Percentiles rank a stretch among this genome's conserved stretches.
Conservation (phyloP, 129 eudicot genomes). For the Deinandra increscens region DNA sequence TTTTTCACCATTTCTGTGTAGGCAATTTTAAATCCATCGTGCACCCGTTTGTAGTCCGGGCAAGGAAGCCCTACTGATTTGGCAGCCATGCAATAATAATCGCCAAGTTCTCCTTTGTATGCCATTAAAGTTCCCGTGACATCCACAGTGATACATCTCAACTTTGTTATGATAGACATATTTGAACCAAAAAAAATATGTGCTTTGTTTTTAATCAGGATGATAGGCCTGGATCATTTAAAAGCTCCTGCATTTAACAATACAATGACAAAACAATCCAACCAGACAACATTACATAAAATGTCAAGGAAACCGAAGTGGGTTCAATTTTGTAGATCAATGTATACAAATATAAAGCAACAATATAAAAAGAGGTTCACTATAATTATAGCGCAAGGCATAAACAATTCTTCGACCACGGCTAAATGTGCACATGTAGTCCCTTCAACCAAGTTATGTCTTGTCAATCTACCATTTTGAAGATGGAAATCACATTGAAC, state of each 20-base stretch:
- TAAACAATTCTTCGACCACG: background rate
- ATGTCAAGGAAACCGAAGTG: background rate
- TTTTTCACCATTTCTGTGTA: constrained; percentile 85
- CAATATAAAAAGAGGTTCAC: background rate
- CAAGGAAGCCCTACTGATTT: constrained; percentile 85
- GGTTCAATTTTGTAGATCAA: background rate
- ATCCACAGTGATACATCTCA: constrained; percentile 82
- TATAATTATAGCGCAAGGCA: background rate
- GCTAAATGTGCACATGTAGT: background rate
- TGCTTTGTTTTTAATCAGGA: constrained; percentile 5
- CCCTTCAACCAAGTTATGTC: background rate
- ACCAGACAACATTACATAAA: background rate
- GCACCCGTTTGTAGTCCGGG: constrained; percentile 92
- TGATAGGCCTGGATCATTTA: background rate
- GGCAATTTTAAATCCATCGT: constrained; percentile 91
- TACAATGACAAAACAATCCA: background rate
- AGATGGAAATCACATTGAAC: background rate
- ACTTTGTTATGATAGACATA: constrained; percentile 67
- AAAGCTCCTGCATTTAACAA: constrained; percentile 32
- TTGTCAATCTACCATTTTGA: background rate
- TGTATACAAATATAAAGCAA: background rate
- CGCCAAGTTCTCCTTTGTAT: constrained; percentile 97
- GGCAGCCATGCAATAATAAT: constrained; percentile 99
- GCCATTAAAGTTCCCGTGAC: constrained; percentile 97
- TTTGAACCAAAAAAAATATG: background rate